Evolutionary conservation across 2,329 filamentous ascomycete genomes (phyloP).

Genomic region (Trichoderma harzianum): DNA sequence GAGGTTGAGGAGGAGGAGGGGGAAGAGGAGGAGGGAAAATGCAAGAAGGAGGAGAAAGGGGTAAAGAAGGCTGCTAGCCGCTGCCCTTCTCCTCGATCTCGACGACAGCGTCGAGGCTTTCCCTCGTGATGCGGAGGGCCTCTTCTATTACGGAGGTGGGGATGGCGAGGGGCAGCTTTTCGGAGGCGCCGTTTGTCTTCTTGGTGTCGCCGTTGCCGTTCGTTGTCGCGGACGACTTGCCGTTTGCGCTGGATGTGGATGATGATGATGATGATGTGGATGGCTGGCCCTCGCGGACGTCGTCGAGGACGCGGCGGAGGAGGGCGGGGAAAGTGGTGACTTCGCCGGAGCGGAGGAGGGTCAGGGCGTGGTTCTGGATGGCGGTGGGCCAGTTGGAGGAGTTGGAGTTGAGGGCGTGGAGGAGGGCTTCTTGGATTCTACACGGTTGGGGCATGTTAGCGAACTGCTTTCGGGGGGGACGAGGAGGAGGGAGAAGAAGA

Average conservation of each 20-base stretch:
- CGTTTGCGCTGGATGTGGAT: constrained; percentile 27
- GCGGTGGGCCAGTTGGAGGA: constrained; percentile 60
- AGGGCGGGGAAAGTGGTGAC: constrained; percentile 59
- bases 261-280: constrained; percentile 23
- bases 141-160: constrained; percentile 60
- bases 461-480: background rate
- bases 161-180: constrained; percentile 47
- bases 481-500: background rate
- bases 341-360: constrained; percentile 58
- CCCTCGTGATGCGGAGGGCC: constrained; percentile 56
- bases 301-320: constrained; percentile 58
- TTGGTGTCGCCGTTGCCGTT: constrained; percentile 32
- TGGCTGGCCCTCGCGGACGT: constrained; percentile 51
- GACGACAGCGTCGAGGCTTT: constrained; percentile 53
- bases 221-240: constrained; percentile 29
- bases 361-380: constrained; percentile 57
- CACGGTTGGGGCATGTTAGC: background rate
- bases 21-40: background rate
- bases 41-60: background rate
- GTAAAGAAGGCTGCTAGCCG: constrained; percentile 13
- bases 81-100: constrained; percentile 34
- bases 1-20: background rate
- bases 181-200: constrained; percentile 28
- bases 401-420: constrained; percentile 59
- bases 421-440: constrained; percentile 62